Percentiles rank a stretch among this genome's conserved stretches.
These are phyloP conservation scores for Phyllosticta ampelicida DNA, from an alignment of 2,329 filamentous ascomycete genomes.

Conservation along the genomic window DNA sequence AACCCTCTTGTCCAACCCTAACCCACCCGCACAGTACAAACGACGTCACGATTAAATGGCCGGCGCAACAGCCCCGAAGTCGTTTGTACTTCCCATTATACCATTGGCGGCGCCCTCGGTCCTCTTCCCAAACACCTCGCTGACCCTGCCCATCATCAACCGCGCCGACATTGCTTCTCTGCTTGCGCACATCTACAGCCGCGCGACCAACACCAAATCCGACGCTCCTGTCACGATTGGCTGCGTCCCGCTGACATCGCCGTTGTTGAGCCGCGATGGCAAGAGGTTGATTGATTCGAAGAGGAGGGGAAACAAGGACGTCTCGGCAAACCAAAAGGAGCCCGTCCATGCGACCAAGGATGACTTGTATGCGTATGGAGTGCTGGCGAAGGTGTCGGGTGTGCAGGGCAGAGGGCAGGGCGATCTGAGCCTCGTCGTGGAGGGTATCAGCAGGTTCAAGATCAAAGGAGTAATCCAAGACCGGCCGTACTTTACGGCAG, in stretches of 20 bases:
- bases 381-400: constrained; percentile 46
- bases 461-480: constrained; percentile 67
- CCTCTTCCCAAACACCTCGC: constrained; percentile 73
- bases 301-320: constrained; percentile 42
- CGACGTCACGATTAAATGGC: background rate
- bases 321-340: constrained; percentile 29
- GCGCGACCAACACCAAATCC: constrained; percentile 53
- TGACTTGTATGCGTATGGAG: constrained; percentile 75
- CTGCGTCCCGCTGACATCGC: constrained; percentile 76
- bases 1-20: background rate
- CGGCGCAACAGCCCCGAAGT: constrained; percentile 17
- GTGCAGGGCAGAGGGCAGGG: constrained; percentile 37
- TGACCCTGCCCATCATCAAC: constrained; percentile 72
- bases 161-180: constrained; percentile 83
- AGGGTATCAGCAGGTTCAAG: constrained; percentile 68
- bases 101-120: constrained; percentile 71
- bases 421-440: constrained; percentile 73
- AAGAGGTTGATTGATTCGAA: constrained; percentile 55
- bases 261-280: constrained; percentile 61
- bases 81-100: constrained; percentile 57
- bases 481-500: constrained; percentile 76
- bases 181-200: constrained; percentile 73
- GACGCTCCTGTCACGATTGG: constrained; percentile 66
- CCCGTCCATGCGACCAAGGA: constrained; percentile 32
- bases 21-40: background rate